phyloP scores from a whole-genome alignment of 2,329 filamentous ascomycete genomes.

The Fusarium guadeloupense region DNA sequence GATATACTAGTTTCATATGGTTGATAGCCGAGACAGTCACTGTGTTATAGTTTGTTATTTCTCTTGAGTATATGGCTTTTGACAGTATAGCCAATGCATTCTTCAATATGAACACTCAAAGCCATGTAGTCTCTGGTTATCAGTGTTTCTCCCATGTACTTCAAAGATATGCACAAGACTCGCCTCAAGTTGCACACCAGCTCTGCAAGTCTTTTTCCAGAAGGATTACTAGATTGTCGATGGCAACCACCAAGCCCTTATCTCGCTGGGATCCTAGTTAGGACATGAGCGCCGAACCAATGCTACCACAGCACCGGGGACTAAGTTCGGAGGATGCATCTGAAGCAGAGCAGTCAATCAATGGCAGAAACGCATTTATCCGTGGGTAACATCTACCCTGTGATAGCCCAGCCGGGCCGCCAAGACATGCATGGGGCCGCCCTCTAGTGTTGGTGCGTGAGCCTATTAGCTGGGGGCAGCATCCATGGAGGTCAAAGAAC shows the following conservation, averaged over 20 bases:
- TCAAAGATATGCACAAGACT: neutral
- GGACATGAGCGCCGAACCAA: slow-evolving; percentile 21
- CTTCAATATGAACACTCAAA: too few species aligned
- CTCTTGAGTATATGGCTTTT: too few species aligned
- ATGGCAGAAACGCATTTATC: slow-evolving; percentile 3
- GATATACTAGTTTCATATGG: slow-evolving; percentile 4
- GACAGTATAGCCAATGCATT: too few species aligned
- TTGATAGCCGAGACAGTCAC: neutral
- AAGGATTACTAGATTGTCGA: neutral
- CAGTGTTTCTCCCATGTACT: neutral
- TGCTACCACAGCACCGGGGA: slow-evolving; percentile 3
- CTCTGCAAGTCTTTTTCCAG: neutral
- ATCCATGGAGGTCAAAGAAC: slow-evolving; percentile 20
- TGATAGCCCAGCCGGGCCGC: slow-evolving; percentile 32
- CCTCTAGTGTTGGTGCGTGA: slow-evolving; percentile 1
- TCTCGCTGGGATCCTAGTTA: slow-evolving; percentile 20
- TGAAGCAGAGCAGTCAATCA: neutral
- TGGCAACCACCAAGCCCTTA: slow-evolving; percentile 12
- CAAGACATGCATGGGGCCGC: slow-evolving; percentile 24
- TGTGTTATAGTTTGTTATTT: too few species aligned
- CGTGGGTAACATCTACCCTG: slow-evolving; percentile 1
- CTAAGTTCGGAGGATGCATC: slow-evolving; percentile 17
- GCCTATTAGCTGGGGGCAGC: slow-evolving; percentile 8
- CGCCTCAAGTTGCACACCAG: neutral
- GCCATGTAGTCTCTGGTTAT: neutral